These are phyloP conservation scores for Nakazawaea ambrosiae DNA, from an alignment of 805 yeast species.

Conservation along the genomic window DNA sequence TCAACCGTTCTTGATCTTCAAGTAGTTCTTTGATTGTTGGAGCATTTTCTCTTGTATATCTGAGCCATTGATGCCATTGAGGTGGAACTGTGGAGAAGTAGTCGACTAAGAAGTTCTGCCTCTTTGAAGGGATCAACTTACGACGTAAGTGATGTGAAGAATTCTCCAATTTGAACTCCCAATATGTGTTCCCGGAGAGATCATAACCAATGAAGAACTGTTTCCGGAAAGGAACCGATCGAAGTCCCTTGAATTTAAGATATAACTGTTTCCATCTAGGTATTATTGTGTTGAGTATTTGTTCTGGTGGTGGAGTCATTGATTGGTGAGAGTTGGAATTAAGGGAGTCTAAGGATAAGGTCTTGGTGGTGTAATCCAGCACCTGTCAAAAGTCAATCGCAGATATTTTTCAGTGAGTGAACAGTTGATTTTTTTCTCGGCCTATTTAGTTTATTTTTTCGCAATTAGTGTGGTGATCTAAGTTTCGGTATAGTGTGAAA, in stretches of 20 bases:
- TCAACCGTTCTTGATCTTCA: conserved; percentile 50
- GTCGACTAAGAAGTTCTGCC: conserved; percentile 44
- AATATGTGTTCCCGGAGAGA: conserved; percentile 76
- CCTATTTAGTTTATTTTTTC: no score
- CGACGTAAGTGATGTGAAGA: conserved; percentile 48
- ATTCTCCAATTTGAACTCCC: conserved; percentile 66
- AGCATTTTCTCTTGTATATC: conserved; percentile 49
- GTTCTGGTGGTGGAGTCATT: no score
- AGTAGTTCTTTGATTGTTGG: conserved; percentile 61
- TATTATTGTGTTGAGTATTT: conserved; percentile 38
- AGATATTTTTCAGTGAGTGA: no score
- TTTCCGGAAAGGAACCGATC: conserved; percentile 62
- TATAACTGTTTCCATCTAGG: conserved; percentile 42
- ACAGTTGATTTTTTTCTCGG: no score
- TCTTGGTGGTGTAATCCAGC: no score
- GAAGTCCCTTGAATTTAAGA: conserved; percentile 52
- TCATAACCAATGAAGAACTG: conserved; percentile 68
- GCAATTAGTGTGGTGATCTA: no score
- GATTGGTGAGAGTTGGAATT: no score
- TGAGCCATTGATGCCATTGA: conserved; percentile 79
- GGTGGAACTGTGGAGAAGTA: conserved; percentile 55
- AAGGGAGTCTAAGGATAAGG: no score
- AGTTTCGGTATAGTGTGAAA: no score
- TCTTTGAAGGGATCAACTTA: conserved; percentile 49
- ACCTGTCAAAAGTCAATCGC: no score